These are phyloP conservation scores for Protomyces macrosporus DNA, from an alignment of 1,139 yeast genomes.

Conservation along the genomic window DNA sequence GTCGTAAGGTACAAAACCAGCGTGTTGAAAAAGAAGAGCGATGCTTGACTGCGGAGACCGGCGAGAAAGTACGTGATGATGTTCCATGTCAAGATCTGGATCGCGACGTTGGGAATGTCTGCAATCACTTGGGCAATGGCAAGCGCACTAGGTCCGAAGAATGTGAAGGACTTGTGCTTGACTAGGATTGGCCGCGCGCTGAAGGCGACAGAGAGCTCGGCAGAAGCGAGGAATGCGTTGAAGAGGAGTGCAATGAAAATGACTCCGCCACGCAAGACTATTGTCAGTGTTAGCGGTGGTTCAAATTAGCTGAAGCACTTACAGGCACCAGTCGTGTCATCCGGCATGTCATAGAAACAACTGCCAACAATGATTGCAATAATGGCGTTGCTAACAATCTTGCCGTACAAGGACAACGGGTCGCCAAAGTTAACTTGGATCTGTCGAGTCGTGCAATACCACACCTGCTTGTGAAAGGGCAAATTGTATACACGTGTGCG, in stretches of 20 bases:
- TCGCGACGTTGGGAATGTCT: slow-evolving; percentile 59
- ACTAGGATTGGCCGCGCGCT: slow-evolving; percentile 76
- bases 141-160: slow-evolving; percentile 73
- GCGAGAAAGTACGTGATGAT: slow-evolving; percentile 61
- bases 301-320: not conserved
- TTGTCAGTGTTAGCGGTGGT: too few relatives aligned
- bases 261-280: slow-evolving; percentile 55
- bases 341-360: slow-evolving; percentile 58
- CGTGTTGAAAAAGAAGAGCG: slow-evolving; percentile 62
- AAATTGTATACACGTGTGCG: not conserved
- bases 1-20: slow-evolving; percentile 52
- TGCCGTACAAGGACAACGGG: slow-evolving; percentile 28
- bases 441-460: slow-evolving; percentile 7
- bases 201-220: slow-evolving; percentile 63
- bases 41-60: slow-evolving; percentile 59
- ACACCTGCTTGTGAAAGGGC: not conserved
- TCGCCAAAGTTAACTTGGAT: slow-evolving; percentile 23
- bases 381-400: slow-evolving; percentile 47
- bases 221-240: slow-evolving; percentile 67
- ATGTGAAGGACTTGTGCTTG: slow-evolving; percentile 68
- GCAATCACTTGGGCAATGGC: slow-evolving; percentile 64
- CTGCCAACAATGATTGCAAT: slow-evolving; percentile 62
- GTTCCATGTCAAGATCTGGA: slow-evolving; percentile 55
- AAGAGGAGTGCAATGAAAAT: slow-evolving; percentile 72
- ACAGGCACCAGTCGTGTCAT: slow-evolving; percentile 51